Evolutionary conservation across 2,329 filamentous ascomycete genomes (phyloP).

Genomic region (Colletotrichum incanum): DNA sequence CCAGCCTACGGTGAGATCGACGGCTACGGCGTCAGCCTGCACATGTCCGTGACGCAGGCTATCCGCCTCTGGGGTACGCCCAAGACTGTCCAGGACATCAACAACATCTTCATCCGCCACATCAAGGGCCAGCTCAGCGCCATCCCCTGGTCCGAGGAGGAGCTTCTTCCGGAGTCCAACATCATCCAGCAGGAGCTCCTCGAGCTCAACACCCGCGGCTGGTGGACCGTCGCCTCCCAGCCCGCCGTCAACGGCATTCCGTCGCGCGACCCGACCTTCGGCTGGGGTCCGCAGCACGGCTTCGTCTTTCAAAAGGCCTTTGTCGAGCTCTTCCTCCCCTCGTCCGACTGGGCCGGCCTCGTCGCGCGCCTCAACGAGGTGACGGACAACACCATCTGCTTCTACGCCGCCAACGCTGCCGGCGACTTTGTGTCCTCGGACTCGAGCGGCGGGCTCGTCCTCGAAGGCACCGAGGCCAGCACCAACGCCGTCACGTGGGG

Average conservation of each 20-base stretch:
- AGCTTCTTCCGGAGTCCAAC: constrained; percentile 85
- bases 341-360: constrained; percentile 79
- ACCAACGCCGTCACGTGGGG: constrained; percentile 99
- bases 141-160: constrained; percentile 95
- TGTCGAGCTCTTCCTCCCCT: constrained; percentile 93
- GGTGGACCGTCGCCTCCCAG: constrained; percentile 98
- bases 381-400: constrained; percentile 78
- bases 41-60: constrained; percentile 89
- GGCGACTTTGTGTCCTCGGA: constrained; percentile 87
- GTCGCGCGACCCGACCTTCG: constrained; percentile 84
- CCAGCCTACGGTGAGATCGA: constrained; percentile 97
- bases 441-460: constrained; percentile 54
- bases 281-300: constrained; percentile 93
- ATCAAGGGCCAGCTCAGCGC: constrained; percentile 84
- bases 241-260: constrained; percentile 90
- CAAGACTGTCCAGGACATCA: constrained; percentile 79
- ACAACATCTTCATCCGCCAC: constrained; percentile 83
- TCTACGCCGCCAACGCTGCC: constrained; percentile 85
- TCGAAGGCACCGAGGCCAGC: constrained; percentile 60
- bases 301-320: constrained; percentile 99
- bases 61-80: constrained; percentile 90
- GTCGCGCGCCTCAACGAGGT: constrained; percentile 68
- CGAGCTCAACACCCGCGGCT: constrained; percentile 83
- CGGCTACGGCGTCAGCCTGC: constrained; percentile 96
- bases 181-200: constrained; percentile 85